These are phyloP conservation scores for Actinomortierella wolfii DNA, from an alignment of 371 early-diverging fungal species.

Conservation along the genomic window DNA sequence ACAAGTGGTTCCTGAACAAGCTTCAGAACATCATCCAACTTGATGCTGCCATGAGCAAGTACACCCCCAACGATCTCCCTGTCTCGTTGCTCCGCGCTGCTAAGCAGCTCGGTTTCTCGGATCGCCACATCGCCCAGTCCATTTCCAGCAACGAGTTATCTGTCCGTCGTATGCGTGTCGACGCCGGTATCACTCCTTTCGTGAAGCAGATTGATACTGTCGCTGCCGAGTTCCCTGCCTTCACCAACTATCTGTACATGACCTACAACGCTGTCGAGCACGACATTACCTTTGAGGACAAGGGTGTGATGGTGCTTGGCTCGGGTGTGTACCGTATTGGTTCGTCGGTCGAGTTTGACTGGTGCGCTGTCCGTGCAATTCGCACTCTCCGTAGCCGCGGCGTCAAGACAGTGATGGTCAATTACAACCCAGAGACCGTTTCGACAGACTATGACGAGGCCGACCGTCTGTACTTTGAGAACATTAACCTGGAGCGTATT, in stretches of 20 bases:
- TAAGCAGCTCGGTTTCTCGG: slow-evolving; percentile 94
- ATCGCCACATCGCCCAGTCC: slow-evolving; percentile 79
- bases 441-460: slow-evolving; percentile 97
- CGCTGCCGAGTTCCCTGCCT: slow-evolving; percentile 96
- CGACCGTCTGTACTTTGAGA: slow-evolving; percentile 94
- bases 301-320: slow-evolving; percentile 93
- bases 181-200: slow-evolving; percentile 82
- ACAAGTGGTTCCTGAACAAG: slow-evolving; percentile 96
- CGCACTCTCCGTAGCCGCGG: slow-evolving; percentile 84
- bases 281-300: slow-evolving; percentile 86
- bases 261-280: slow-evolving; percentile 93
- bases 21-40: slow-evolving; percentile 68
- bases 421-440: slow-evolving; percentile 98
- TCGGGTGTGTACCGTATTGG: slow-evolving; percentile 98
- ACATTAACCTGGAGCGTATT: slow-evolving; percentile 88
- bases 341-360: slow-evolving; percentile 96
- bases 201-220: slow-evolving; percentile 98
- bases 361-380: slow-evolving; percentile 95
- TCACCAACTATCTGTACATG: slow-evolving; percentile 95
- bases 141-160: slow-evolving; percentile 85
- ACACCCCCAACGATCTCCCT: slow-evolving; percentile 61
- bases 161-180: slow-evolving; percentile 80
- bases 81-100: slow-evolving; percentile 66
- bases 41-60: slow-evolving; percentile 53
- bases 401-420: slow-evolving; percentile 93